Base-by-base conservation (phyloP, 306 rosid species). In the Cucurbita ficifolia region DNA sequence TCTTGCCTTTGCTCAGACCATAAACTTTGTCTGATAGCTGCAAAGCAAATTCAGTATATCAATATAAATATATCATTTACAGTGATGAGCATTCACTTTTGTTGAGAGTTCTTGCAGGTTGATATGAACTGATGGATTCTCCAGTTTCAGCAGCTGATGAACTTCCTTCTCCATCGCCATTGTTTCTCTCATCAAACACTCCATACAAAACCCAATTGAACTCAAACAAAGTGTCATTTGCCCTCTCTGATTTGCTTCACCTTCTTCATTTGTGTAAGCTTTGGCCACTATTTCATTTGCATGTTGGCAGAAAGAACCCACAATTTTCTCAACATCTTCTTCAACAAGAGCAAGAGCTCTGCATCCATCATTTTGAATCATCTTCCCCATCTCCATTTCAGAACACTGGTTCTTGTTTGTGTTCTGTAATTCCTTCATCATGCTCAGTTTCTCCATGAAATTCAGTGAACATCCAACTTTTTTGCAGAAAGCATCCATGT, bases 181-280 rank as follows among this genome's bases (percentile, higher is more conserved):
- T 11, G 86, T 85, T 83, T 85, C 97, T 74, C 76, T 84, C 57
- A 64, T 79, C 89, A 87, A 77, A 75, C 73, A 79, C 11, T 35
- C 67, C 52, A 80, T 79, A 82, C 98, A 87, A 79, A 89, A 90
- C 59, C 86, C 90, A 74, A 94, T 73, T 70, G 90, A 77, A 55
- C 84, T 72, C 80, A 79, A 85, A 69, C 87, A 83, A 16, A 84
- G 80, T 82, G 84, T 56, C 81, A 80, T 67, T 82, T 87, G 86
- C 65, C 76, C 78, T 50, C 78, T 86, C 45, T 74, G 53, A 63
- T 72, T 74, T 72, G 83, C 94, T 65, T 89, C 87, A 43, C 75
- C 77, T 76, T 77, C 80, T 9, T 72, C 80, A 7, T 75, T 58
- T n/a, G 60, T 40, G 45, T 77, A 59, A 40, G 63, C 57, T 77